Conservation (phyloP, 139 green algal species). For the Eudorina sp. region DNA sequence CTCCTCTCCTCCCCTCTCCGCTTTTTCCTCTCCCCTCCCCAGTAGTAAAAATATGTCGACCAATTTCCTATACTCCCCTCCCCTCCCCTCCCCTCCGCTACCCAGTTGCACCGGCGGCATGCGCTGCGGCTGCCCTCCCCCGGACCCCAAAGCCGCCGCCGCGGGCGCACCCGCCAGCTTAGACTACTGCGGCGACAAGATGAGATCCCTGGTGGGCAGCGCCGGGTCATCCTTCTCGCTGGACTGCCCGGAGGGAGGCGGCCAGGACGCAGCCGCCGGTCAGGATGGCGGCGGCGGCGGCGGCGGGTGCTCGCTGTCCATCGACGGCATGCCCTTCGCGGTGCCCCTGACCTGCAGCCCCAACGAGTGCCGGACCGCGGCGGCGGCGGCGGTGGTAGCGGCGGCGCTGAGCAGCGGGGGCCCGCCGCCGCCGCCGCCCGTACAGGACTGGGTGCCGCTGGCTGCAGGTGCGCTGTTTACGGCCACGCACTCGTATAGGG, state of each 20-base stretch:
- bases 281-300: neutral
- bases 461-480: slow-evolving; percentile 27
- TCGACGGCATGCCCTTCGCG: neutral
- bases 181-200: neutral
- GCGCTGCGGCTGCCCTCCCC: slow-evolving; percentile 31
- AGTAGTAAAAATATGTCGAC: too few species aligned
- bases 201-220: neutral
- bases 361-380: slow-evolving; percentile 24
- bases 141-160: neutral
- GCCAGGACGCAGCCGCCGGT: neutral
- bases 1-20: too few species aligned
- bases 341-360: slow-evolving; percentile 7
- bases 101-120: slow-evolving; percentile 28
- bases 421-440: slow-evolving; percentile 16
- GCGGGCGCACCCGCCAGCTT: neutral
- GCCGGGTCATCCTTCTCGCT: neutral
- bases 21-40: too few species aligned
- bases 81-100: neutral
- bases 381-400: slow-evolving; percentile 17
- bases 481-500: too few species aligned
- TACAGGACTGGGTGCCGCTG: slow-evolving; percentile 39
- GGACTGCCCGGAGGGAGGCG: neutral
- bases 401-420: neutral
- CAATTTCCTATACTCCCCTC: too few species aligned
- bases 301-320: neutral